phyloP scores from a whole-genome alignment of 257 asterid genomes.

The Vinca minor region DNA sequence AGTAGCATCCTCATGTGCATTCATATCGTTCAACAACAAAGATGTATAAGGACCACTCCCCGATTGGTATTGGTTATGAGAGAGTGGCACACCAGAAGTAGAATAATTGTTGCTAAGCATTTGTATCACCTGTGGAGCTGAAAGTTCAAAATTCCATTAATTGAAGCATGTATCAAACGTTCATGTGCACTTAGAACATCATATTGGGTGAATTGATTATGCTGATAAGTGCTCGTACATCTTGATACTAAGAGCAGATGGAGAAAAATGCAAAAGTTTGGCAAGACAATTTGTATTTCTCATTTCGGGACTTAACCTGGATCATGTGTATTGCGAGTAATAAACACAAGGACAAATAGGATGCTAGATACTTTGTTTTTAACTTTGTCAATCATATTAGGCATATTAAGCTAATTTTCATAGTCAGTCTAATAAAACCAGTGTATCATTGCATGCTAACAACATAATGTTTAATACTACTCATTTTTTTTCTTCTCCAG shows the following conservation, averaged over 20 bases:
- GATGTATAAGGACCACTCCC: constrained; percentile 52
- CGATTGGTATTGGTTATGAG: constrained; percentile 74
- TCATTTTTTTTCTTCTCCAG: not conserved
- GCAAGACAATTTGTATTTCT: not conserved
- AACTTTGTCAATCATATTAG: not conserved
- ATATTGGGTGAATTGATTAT: not conserved
- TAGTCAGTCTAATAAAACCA: not conserved
- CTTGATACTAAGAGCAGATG: no score
- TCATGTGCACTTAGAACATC: not conserved
- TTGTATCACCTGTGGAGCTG: constrained; percentile 85
- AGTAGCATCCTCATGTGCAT: constrained; percentile 52
- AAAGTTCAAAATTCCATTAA: constrained; percentile 28
- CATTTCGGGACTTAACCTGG: not conserved
- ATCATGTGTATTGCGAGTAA: not conserved
- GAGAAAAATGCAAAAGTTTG: no score
- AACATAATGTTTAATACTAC: not conserved
- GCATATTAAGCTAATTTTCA: not conserved
- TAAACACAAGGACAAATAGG: not conserved
- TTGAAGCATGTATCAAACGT: not conserved
- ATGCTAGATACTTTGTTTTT: not conserved
- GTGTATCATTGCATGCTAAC: not conserved
- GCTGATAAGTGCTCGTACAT: no score
- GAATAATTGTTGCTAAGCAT: constrained; percentile 70
- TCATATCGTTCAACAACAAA: constrained; percentile 57
- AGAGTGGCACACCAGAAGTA: constrained; percentile 64